Evolutionary conservation across 202 grass and related monocot genomes (phyloP).

Genomic region (Panicum virgatum): DNA sequence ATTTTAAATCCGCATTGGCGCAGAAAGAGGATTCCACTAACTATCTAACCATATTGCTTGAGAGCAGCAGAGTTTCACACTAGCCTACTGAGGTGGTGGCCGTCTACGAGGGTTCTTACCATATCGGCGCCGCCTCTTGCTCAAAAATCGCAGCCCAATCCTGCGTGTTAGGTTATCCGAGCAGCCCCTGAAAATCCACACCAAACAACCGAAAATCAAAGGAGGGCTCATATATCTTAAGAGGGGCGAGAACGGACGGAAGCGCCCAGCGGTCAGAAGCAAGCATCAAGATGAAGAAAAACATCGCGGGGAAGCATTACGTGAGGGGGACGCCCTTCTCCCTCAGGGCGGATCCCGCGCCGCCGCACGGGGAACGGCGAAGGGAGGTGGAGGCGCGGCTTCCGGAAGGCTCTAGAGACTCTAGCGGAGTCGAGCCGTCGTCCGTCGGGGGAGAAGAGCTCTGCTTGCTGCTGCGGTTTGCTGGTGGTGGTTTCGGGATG

Average conservation of each 20-base stretch:
- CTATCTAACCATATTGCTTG: not conserved
- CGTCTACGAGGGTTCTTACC: constrained; percentile 12
- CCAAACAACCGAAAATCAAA: not conserved
- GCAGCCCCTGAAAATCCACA: not conserved
- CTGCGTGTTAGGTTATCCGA: not conserved
- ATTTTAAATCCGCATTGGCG: not conserved
- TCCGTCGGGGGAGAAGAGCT: not conserved
- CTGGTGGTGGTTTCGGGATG: not conserved
- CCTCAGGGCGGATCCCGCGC: not conserved
- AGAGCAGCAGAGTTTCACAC: not conserved
- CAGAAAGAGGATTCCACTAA: not conserved
- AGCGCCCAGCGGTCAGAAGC: not conserved
- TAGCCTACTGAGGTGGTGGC: not conserved
- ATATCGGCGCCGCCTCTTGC: not conserved
- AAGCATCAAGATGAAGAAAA: not conserved
- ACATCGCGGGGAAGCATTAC: not conserved
- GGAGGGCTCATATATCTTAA: not conserved
- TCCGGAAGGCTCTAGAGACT: not conserved
- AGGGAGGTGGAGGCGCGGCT: not conserved
- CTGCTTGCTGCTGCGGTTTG: too few relatives aligned
- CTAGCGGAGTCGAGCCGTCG: constrained; percentile 3
- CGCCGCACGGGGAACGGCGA: not conserved
- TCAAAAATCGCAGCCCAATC: not conserved
- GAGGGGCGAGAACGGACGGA: not conserved
- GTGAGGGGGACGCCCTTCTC: too few relatives aligned